A percentile compares a stretch with the other conserved stretches of the same genome.
These are phyloP conservation scores for Clohesyomyces aquaticus DNA, from an alignment of 495 filamentous ascomycete species.

Conservation along the genomic window DNA sequence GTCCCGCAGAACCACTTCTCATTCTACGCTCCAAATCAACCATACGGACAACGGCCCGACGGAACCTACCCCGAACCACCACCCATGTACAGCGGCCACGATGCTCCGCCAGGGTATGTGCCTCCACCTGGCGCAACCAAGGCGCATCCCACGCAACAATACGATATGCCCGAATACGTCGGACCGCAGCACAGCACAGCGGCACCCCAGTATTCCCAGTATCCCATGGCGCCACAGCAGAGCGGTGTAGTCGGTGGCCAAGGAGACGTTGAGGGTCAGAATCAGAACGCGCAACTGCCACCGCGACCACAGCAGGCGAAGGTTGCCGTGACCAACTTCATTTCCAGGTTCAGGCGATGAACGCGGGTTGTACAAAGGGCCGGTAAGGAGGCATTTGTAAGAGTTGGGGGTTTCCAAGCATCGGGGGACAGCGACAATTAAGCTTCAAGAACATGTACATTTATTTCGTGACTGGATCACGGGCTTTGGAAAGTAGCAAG, in stretches of 20 bases:
- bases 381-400: neutral
- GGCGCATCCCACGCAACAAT: conserved; percentile 58
- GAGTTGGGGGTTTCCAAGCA: too few relatives aligned
- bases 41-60: conserved; percentile 52
- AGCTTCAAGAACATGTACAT: too few relatives aligned
- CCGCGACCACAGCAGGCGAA: conserved; percentile 35
- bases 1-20: conserved; percentile 48
- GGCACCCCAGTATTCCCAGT: conserved; percentile 4
- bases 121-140: conserved; percentile 60
- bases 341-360: conserved; percentile 24
- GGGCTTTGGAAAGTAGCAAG: too few relatives aligned
- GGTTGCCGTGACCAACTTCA: conserved; percentile 22
- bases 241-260: conserved; percentile 12
- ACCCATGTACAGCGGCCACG: conserved; percentile 48
- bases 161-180: conserved; percentile 22
- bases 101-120: conserved; percentile 59
- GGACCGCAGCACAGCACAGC: conserved; percentile 8
- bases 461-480: conserved; percentile 21
- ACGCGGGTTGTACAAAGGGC: neutral
- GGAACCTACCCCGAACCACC: conserved; percentile 50
- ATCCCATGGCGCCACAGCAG: conserved; percentile 15
- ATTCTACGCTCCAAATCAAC: conserved; percentile 47
- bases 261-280: conserved; percentile 24
- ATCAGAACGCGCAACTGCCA: conserved; percentile 24
- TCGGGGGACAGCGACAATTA: too few relatives aligned